Evolutionary conservation across 352 stramenopile genomes (phyloP), one percentile per base, ranked within the genome.

Genomic region (Globisporangium perplexum): DNA sequence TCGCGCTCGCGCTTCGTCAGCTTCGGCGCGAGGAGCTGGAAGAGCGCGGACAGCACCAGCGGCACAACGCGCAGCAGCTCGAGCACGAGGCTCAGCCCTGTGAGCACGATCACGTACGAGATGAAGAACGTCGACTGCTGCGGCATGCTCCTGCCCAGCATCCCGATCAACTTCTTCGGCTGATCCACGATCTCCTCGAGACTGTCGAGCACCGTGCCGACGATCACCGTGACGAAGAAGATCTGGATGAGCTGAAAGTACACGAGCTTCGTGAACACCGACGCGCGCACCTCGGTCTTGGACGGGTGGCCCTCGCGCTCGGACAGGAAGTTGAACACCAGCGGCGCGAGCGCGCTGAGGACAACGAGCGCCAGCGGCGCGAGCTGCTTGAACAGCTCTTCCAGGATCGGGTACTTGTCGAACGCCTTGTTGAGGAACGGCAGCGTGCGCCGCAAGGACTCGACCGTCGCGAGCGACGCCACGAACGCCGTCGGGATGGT

Each of bases 61-160:
- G 77, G 80, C 38, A 76, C 65, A 24, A 87, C 67, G 8, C 80
- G 78, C 11, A 90, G 59, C 26, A 93, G 65, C 59, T 90, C 77
- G 22, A 93, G 31, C 11, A 68, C 58, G 14, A 90, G 52, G 17
- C 63, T 74, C 22, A 93, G 55, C 3, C 83, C 76, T 4, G 74
- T 89, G 33, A 70, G 75, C 12, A 90, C 68, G 55, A 90, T 83
- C 47, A 93, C 69, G 59, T 86, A 93, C 22, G 77, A 86, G 62
- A 90, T 93, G 60, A 90, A 93, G 45, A 88, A 86, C 39, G 78
- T 88, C n/a, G 80, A 90, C 56, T 90, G 83, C 50, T 86, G 76
- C 17, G 83, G 77, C 68, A 93, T 90, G 28, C 74, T 87, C 30
- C 63, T 64, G 6, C 80, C 83, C 43, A 93, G 74, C 72, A 93